These are phyloP conservation scores for Quercus aquifolioides DNA, from an alignment of 306 rosid genomes.

Conservation along the genomic window DNA sequence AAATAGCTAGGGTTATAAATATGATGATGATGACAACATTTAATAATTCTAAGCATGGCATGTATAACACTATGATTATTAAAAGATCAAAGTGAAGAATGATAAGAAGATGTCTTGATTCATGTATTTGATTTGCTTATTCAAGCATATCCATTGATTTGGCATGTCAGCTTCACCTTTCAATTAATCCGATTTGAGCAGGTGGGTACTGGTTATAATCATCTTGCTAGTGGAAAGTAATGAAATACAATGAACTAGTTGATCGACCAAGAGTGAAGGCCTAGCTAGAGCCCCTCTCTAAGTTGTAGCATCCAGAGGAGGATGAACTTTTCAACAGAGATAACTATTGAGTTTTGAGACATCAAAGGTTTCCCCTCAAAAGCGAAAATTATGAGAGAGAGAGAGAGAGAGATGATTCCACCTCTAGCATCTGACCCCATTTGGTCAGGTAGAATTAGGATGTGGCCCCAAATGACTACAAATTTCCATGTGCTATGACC, in stretches of 20 bases:
- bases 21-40: neutral
- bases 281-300: neutral
- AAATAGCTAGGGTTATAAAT: neutral
- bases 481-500: slow-evolving; percentile 17
- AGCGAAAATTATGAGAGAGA: too few species aligned
- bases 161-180: too few species aligned
- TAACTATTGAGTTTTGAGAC: too few species aligned
- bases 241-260: neutral
- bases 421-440: too few species aligned
- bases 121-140: too few species aligned
- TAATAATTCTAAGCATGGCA: too few species aligned
- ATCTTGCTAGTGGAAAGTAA: too few species aligned
- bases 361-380: too few species aligned
- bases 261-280: neutral
- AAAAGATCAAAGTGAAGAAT: neutral
- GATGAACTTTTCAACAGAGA: neutral
- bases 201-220: too few species aligned
- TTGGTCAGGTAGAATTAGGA: neutral
- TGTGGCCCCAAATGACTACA: slow-evolving; percentile 11
- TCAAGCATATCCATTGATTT: too few species aligned
- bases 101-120: neutral
- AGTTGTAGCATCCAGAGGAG: neutral
- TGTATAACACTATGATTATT: neutral
- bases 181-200: too few species aligned
- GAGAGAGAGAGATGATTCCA: too few species aligned